phyloP scores from a whole-genome alignment of 2,329 filamentous ascomycete species.

The Sclerotinia nivalis region DNA sequence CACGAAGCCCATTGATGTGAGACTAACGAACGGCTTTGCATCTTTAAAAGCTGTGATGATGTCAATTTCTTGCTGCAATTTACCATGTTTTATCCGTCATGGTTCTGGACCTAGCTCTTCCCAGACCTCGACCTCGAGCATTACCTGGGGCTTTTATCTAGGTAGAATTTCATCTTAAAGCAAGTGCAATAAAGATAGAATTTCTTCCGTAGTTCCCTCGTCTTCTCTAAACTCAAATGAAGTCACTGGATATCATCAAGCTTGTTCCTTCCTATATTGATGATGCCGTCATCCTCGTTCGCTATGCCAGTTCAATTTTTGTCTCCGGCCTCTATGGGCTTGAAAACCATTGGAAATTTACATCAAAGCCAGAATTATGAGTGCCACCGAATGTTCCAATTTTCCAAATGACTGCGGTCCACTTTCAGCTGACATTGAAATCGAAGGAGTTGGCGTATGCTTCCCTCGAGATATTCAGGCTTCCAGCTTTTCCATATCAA shows the following conservation, averaged over 20 bases:
- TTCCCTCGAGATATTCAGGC: too few relatives aligned
- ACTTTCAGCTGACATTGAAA: background rate
- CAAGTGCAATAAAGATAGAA: background rate
- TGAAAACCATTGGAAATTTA: background rate
- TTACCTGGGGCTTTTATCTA: background rate
- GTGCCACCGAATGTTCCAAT: background rate
- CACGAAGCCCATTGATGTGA: background rate
- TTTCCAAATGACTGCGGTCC: constrained; percentile 5
- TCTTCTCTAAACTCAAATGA: too few relatives aligned
- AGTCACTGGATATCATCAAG: background rate
- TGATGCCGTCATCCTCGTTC: background rate
- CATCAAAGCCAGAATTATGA: background rate
- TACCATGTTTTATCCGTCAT: background rate
- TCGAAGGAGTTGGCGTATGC: background rate
- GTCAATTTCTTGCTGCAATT: too few relatives aligned
- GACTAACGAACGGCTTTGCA: background rate
- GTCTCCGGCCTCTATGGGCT: background rate
- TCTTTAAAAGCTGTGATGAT: too few relatives aligned
- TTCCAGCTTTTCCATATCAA: too few relatives aligned
- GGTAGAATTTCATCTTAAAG: background rate
- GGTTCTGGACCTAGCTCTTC: background rate
- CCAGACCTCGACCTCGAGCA: background rate
- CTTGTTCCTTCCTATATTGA: background rate
- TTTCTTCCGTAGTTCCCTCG: too few relatives aligned
- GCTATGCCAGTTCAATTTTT: background rate